Evolutionary conservation across 768 basidiomycete genomes (phyloP).

Genomic region (Gyrodon lividus): DNA sequence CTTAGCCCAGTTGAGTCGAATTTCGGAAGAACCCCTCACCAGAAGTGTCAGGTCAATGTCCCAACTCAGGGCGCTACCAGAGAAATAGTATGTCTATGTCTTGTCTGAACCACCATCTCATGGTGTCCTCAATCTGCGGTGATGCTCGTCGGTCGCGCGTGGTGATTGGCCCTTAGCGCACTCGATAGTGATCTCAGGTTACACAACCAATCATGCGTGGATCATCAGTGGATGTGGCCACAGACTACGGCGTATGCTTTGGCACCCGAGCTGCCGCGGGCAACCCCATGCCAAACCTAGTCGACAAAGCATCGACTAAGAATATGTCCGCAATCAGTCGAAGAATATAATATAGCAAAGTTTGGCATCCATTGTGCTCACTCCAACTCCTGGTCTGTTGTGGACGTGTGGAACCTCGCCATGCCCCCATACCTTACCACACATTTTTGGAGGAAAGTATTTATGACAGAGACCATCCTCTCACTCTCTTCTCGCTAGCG

Average conservation of each 20-base stretch:
- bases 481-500: neutral
- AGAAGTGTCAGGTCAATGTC: neutral
- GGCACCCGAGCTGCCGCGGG: too few relatives aligned
- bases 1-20: neutral
- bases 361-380: conserved; percentile 16
- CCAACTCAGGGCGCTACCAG: neutral
- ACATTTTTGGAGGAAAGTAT: neutral
- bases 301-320: conserved; percentile 1
- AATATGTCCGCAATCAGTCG: too few relatives aligned
- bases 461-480: neutral
- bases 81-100: too few relatives aligned
- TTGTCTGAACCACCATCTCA: too few relatives aligned
- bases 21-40: too few relatives aligned
- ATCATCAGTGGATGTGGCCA: too few relatives aligned
- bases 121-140: too few relatives aligned
- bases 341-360: neutral
- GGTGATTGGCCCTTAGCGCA: too few relatives aligned
- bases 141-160: too few relatives aligned
- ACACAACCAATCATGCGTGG: too few relatives aligned
- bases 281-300: neutral
- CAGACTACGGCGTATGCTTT: too few relatives aligned
- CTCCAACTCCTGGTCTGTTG: neutral
- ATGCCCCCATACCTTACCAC: neutral
- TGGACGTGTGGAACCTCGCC: conserved; percentile 10
- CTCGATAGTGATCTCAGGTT: too few relatives aligned